Conservation (phyloP, 2,329 filamentous ascomycete genomes). For the Zalaria obscura region DNA sequence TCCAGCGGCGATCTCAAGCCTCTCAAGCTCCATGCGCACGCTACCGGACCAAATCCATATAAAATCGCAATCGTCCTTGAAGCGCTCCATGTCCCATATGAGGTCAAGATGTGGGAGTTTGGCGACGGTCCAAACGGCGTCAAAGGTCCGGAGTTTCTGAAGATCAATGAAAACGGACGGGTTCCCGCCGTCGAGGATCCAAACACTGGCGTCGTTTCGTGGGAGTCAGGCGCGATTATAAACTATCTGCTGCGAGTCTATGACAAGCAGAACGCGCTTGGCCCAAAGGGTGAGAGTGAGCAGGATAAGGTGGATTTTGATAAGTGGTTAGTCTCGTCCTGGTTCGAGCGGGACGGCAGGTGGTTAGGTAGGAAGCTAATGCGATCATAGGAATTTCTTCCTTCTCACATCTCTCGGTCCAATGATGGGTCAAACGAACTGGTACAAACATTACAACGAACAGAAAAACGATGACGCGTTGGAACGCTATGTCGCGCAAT, state of each 20-base stretch:
- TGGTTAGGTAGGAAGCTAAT: too few species aligned
- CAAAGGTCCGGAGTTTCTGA: conserved; percentile 23
- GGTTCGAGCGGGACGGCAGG: too few species aligned
- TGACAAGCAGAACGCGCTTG: conserved; percentile 25
- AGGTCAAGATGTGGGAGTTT: conserved; percentile 28
- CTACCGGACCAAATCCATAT: conserved; percentile 27
- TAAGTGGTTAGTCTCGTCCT: conserved; percentile 24
- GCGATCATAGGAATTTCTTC: conserved; percentile 21
- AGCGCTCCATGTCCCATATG: conserved; percentile 25
- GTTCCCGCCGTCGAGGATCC: conserved; percentile 30
- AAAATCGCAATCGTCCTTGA: conserved; percentile 30
- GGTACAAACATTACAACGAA: conserved; percentile 2
- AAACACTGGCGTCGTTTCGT: conserved; percentile 30
- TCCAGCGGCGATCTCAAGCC: conserved; percentile 13
- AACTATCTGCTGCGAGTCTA: conserved; percentile 32
- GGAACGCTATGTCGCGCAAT: conserved; percentile 24
- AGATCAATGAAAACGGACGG: conserved; percentile 31
- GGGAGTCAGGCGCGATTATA: conserved; percentile 37
- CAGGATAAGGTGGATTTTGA: conserved; percentile 30
- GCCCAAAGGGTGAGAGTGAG: conserved; percentile 18
- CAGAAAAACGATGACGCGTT: conserved; percentile 29
- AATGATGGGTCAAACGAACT: conserved; percentile 22
- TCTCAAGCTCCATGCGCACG: conserved; percentile 26
- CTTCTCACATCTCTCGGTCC: conserved; percentile 26
- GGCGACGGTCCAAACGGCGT: conserved; percentile 22